These are phyloP conservation scores for Fraxinus xanthoxyloides DNA, from an alignment of 305 asterid species.

Conservation along the genomic window DNA sequence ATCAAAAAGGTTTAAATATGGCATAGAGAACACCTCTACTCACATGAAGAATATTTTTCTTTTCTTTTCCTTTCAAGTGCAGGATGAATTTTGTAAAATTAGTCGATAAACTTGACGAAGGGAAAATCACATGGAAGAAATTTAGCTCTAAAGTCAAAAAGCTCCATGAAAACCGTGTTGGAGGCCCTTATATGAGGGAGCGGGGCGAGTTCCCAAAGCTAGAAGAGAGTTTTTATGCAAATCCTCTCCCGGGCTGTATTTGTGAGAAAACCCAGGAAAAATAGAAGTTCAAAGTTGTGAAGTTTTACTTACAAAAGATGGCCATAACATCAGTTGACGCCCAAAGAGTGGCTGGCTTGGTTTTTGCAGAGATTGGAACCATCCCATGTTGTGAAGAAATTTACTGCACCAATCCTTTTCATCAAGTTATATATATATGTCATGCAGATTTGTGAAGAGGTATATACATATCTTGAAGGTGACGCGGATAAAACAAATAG, in stretches of 20 bases:
- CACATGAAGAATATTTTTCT: background rate
- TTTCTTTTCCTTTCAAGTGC: constrained; percentile 21
- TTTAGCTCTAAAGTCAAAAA: constrained; percentile 70
- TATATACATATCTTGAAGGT: constrained; percentile 14
- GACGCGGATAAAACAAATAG: constrained; percentile 15
- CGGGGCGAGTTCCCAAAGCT: constrained; percentile 84
- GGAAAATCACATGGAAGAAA: constrained; percentile 71
- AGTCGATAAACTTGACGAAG: constrained; percentile 73
- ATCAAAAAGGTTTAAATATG: background rate
- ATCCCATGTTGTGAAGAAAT: background rate
- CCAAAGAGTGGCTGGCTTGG: constrained; percentile 9
- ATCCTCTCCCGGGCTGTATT: constrained; percentile 89
- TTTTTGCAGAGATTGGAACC: constrained; percentile 1
- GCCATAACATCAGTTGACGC: background rate
- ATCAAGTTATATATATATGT: background rate
- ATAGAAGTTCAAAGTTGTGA: constrained; percentile 25
- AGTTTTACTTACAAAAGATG: background rate
- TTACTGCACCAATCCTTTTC: constrained; percentile 18
- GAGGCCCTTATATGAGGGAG: constrained; percentile 86
- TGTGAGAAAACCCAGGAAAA: constrained; percentile 57
- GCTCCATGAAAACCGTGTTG: constrained; percentile 66
- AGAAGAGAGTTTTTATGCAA: constrained; percentile 94
- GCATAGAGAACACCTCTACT: background rate
- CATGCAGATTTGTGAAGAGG: constrained; percentile 22
- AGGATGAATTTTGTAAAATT: constrained; percentile 81